Conservation (phyloP, 805 yeast genomes). For the Teunomyces pallodes region DNA sequence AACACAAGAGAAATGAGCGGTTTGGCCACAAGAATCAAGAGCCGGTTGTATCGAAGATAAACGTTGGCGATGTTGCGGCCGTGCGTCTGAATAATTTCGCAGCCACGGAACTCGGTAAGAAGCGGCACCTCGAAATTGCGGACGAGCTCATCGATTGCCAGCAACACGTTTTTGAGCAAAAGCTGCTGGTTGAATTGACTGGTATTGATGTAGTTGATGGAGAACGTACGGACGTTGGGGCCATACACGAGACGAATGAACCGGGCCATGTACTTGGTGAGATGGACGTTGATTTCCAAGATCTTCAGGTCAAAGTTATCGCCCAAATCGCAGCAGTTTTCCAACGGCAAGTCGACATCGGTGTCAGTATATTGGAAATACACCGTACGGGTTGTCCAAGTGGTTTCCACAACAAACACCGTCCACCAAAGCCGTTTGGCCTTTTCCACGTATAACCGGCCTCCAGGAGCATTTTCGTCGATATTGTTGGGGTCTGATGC, state of each 20-base stretch:
- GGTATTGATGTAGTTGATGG: constrained; percentile 40
- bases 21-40: constrained; percentile 29
- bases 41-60: constrained; percentile 34
- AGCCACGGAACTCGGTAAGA: constrained; percentile 19
- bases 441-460: constrained; percentile 20
- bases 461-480: too few species aligned
- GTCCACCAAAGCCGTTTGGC: constrained; percentile 44
- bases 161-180: constrained; percentile 29
- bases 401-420: constrained; percentile 36
- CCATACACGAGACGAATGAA: constrained; percentile 37
- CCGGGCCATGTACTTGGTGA: constrained; percentile 37
- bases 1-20: constrained; percentile 35
- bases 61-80: constrained; percentile 33
- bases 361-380: constrained; percentile 43
- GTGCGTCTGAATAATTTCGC: constrained; percentile 17
- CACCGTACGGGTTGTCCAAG: constrained; percentile 40
- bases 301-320: constrained; percentile 30
- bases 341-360: constrained; percentile 40
- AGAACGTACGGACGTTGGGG: constrained; percentile 38
- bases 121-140: constrained; percentile 31
- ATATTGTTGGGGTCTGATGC: too few species aligned
- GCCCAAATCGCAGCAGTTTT: constrained; percentile 25
- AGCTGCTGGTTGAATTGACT: constrained; percentile 36
- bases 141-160: constrained; percentile 27
- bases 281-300: constrained; percentile 38